phyloP scores from a whole-genome alignment of 2,329 filamentous ascomycete genomes.

The Scedosporium boydii region DNA sequence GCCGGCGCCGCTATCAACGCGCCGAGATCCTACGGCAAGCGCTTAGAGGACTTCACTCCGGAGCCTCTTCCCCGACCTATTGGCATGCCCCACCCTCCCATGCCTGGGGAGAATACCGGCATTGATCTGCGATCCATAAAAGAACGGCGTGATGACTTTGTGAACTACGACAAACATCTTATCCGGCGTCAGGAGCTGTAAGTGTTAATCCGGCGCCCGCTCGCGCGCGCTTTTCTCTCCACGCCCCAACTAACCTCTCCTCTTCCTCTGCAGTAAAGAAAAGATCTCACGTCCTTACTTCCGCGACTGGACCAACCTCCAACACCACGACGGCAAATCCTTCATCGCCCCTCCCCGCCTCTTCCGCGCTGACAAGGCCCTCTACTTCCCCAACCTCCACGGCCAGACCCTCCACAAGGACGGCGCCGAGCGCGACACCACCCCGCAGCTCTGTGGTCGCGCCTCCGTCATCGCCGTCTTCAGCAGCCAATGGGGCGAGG shows the following conservation, averaged over 20 bases:
- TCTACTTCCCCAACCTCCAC: conserved; percentile 89
- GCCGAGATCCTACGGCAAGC: conserved; percentile 50
- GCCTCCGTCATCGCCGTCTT: conserved; percentile 75
- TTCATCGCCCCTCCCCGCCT: conserved; percentile 78
- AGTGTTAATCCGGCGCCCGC: conserved; percentile 12
- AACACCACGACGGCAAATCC: conserved; percentile 77
- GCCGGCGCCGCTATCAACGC: conserved; percentile 42
- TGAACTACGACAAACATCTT: conserved; percentile 78
- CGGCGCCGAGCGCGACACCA: conserved; percentile 55
- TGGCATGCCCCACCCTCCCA: conserved; percentile 66
- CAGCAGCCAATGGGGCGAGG: conserved; percentile 76
- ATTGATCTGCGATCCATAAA: conserved; percentile 56
- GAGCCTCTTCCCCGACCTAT: conserved; percentile 63
- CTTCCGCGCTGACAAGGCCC: conserved; percentile 70
- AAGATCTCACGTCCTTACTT: conserved; percentile 86
- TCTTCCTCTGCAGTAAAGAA: conserved; percentile 42
- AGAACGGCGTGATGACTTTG: conserved; percentile 69
- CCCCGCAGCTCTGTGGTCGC: conserved; percentile 60
- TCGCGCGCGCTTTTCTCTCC: not conserved
- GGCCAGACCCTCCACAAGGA: conserved; percentile 64
- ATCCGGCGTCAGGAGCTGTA: conserved; percentile 67
- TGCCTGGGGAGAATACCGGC: conserved; percentile 72
- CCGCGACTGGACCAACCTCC: conserved; percentile 85
- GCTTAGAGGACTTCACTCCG: conserved; percentile 45
- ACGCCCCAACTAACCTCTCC: not conserved